Evolutionary conservation across 2,329 filamentous ascomycete genomes (phyloP), one percentile per base, ranked within the genome.

Genomic region (Lasiodiplodia gonubiensis): DNA sequence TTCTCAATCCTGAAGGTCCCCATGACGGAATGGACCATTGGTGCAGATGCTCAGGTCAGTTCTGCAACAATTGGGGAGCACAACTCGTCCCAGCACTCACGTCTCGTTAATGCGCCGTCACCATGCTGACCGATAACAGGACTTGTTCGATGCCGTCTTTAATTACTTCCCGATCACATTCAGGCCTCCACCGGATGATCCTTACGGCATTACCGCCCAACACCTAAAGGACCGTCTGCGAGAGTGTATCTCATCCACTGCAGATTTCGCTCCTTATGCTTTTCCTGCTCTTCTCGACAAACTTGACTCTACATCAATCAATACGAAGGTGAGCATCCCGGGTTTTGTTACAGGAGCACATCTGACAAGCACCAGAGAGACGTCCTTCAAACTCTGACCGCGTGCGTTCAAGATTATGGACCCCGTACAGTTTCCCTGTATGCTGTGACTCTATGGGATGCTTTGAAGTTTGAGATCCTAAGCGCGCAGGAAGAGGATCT

Each of bases 111-210:
- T 39, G 12, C 14, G 7, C n/a, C 42, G 10, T 21, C 21, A 7
- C 6, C 23, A 64, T 25, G 51, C 69, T 71, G 23, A 73, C 35
- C 7, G 27, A 7, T 3, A 37, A 10, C 68, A 79, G 73, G 82
- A 84, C 35, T 80, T 90, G 53, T 91, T 91, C 73, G 89, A 91
- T 70, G 84, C 88, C 3, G 88, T 89, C 21, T 91, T 90, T 77
- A 90, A 90, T 72, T 91, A 91, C 75, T 91, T 91, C 73, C 89
- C 89, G 0, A 90, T 91, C 71, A 90, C 89, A 0, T 91, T 91
- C 77, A 85, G 87, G 72, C 88, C 89, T 12, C 89, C 89, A 1
- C 89, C 88, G 12, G 88, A 90, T 70, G 89, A 91, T 72, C 88
- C 88, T 1, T 91, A 90, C 69, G 87, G 88, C 1, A 90, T 91